These are phyloP conservation scores for Quercus alba DNA, from an alignment of 306 rosid genomes.

Conservation along the genomic window DNA sequence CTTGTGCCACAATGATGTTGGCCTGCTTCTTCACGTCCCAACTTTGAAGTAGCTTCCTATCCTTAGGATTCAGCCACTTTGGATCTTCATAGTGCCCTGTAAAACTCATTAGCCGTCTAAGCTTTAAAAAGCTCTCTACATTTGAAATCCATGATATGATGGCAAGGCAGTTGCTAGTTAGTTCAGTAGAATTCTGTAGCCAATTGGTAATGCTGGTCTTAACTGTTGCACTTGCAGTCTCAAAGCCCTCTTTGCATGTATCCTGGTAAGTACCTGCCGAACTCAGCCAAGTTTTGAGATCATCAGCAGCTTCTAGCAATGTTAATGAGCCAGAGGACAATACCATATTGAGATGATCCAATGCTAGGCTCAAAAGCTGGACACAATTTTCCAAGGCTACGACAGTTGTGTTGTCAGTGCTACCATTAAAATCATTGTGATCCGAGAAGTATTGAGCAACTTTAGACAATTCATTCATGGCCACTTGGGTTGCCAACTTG, in stretches of 20 bases:
- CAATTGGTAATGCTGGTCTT: slow-evolving; percentile 6
- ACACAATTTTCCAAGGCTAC: slow-evolving; percentile 50
- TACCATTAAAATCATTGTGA: slow-evolving; percentile 25
- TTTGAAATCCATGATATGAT: slow-evolving; percentile 53
- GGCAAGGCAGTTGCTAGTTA: slow-evolving; percentile 78
- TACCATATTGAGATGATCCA: slow-evolving; percentile 56
- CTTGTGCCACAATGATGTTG: slow-evolving; percentile 50
- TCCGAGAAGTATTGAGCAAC: slow-evolving; percentile 25
- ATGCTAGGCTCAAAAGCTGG: slow-evolving; percentile 52
- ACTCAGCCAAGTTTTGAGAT: slow-evolving; percentile 72
- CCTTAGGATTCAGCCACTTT: slow-evolving; percentile 28
- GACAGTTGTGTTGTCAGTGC: slow-evolving; percentile 10
- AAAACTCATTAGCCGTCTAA: slow-evolving; percentile 32
- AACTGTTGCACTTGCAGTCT: slow-evolving; percentile 25
- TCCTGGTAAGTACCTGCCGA: slow-evolving; percentile 71
- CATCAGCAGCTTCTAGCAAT: slow-evolving; percentile 40
- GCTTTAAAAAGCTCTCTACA: slow-evolving; percentile 11
- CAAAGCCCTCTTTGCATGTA: slow-evolving; percentile 70
- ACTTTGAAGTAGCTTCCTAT: slow-evolving; percentile 29
- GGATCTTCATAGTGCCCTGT: background rate
- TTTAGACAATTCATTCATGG: slow-evolving; percentile 39
- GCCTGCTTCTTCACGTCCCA: slow-evolving; percentile 37
- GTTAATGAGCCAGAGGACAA: slow-evolving; percentile 27
- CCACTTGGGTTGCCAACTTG: slow-evolving; percentile 44
- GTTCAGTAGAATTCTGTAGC: slow-evolving; percentile 56